Evolutionary conservation across 2,329 filamentous ascomycete species (phyloP).

Genomic region (Atkinsonella texensis): DNA sequence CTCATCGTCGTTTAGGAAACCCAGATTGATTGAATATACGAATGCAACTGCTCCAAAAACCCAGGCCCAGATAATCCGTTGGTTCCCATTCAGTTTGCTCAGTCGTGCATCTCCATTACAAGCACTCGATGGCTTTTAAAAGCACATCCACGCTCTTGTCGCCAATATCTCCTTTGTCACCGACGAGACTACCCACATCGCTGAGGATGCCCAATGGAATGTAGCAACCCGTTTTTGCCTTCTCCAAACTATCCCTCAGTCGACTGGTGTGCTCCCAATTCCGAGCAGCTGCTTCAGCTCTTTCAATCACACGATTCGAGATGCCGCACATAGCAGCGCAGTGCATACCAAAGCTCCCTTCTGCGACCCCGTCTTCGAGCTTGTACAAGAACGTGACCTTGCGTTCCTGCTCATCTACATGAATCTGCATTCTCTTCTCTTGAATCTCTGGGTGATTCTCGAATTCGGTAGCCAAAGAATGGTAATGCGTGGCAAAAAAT

Average conservation of each 20-base stretch:
- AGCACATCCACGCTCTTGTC: slow-evolving; percentile 46
- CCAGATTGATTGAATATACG: not conserved
- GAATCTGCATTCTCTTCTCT: slow-evolving; percentile 84
- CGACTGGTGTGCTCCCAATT: slow-evolving; percentile 94
- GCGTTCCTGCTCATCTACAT: slow-evolving; percentile 73
- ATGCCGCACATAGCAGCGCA: slow-evolving; percentile 98
- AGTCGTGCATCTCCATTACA: slow-evolving; percentile 23
- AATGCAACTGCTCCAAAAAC: not conserved
- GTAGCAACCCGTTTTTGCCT: slow-evolving; percentile 65
- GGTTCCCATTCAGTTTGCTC: not conserved
- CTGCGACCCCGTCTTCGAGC: slow-evolving; percentile 83
- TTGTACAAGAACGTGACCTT: slow-evolving; percentile 96
- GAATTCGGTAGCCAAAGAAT: slow-evolving; percentile 86
- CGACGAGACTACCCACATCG: slow-evolving; percentile 69
- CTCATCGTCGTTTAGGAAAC: too few relatives aligned
- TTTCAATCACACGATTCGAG: slow-evolving; percentile 64
- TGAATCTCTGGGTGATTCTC: slow-evolving; percentile 76
- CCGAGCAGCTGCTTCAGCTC: slow-evolving; percentile 76
- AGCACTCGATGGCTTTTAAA: slow-evolving; percentile 44
- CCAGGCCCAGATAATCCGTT: not conserved
- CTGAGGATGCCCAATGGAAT: slow-evolving; percentile 79
- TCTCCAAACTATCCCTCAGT: slow-evolving; percentile 77
- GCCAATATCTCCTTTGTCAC: slow-evolving; percentile 39
- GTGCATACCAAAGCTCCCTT: slow-evolving; percentile 98
- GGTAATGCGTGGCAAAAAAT: slow-evolving; percentile 97